Base-by-base conservation (phyloP, 176 grass and related monocot species). In the Oropetium thomaeum region DNA sequence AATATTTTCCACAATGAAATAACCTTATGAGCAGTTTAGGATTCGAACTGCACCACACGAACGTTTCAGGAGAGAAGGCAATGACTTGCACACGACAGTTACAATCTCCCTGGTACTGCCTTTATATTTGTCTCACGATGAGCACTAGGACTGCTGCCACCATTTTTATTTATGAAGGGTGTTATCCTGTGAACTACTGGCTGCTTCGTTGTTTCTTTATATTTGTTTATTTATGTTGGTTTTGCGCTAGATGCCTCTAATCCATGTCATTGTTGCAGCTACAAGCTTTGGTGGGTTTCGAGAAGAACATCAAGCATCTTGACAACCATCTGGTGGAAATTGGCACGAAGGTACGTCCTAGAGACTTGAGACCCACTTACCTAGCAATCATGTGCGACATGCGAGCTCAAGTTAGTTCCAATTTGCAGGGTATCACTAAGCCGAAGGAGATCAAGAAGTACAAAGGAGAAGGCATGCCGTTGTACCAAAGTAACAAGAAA, bases 261-360 rank as follows among this genome's bases (percentile, higher is more conserved):
- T 62, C 15, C 33, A 32, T 53, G 53, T 70, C 49, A 62, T 5
- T 40, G 33, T 34, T 87, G 53, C 87, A 99, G 96, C 72, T 99
- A 38, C 87, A 99, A 99, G 69, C 96, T 73, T 80, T 99, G 58
- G 96, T 99, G 72, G 96, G 96, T 75, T 99, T 99, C n/a, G 89
- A 96, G 59, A 99, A 96, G 69, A 88, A 82, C 42, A 60, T 99
- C 15, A 83, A 90, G 53, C 96, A 99, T 92, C 89, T 99, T 0
- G 96, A 96, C 62, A 76, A 70, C n/a, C 96, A 96, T 83, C 43
- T 83, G 6, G 92, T 99, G 63, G 87, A 99, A 86, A 85, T 99
- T 39, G 96, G 96, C 76, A 90, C 85, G 44, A 87, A 86, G 85
- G 96, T 95, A 80, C 73, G 39, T 69, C 20, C 41, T n/a, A n/a